A percentile compares a stretch with the other conserved stretches of the same genome.
phyloP scores from a whole-genome alignment of 148 eudicot species.

The Rhododendron ferrugineum region DNA sequence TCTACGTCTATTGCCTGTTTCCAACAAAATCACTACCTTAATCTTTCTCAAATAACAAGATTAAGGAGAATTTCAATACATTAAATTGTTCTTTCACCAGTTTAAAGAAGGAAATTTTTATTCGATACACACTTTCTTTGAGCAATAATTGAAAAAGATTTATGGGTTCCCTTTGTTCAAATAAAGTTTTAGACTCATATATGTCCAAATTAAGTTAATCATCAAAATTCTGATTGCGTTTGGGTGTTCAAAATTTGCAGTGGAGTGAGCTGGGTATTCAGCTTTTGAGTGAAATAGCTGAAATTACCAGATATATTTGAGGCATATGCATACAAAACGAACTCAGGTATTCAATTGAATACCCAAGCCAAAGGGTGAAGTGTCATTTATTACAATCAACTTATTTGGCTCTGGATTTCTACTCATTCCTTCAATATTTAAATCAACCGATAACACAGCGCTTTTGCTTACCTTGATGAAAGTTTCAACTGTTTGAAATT shows the following conservation, averaged over 20 bases:
- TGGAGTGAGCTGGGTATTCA: not conserved
- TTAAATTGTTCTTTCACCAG: not conserved
- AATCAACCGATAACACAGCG: not conserved
- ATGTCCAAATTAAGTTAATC: not conserved
- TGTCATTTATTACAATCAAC: not conserved
- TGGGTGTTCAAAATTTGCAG: not conserved
- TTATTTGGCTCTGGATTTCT: not conserved
- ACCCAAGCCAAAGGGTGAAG: not conserved
- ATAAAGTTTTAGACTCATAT: not conserved
- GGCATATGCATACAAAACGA: not conserved
- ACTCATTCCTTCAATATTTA: not conserved
- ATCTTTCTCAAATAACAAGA: not conserved
- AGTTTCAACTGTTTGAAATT: conserved; percentile 74
- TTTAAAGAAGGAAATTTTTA: not conserved
- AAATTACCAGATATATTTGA: not conserved
- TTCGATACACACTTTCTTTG: not conserved
- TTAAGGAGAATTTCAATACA: not conserved
- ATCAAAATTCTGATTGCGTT: not conserved
- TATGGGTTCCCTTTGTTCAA: not conserved
- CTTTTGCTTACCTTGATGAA: conserved; percentile 65
- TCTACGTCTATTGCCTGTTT: not conserved
- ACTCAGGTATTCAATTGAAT: not conserved
- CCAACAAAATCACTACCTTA: not conserved
- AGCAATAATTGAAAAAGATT: not conserved
- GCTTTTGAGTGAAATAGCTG: not conserved